Conservation (phyloP, 2,329 filamentous ascomycete genomes). For the Leptosphaerulina australis region DNA sequence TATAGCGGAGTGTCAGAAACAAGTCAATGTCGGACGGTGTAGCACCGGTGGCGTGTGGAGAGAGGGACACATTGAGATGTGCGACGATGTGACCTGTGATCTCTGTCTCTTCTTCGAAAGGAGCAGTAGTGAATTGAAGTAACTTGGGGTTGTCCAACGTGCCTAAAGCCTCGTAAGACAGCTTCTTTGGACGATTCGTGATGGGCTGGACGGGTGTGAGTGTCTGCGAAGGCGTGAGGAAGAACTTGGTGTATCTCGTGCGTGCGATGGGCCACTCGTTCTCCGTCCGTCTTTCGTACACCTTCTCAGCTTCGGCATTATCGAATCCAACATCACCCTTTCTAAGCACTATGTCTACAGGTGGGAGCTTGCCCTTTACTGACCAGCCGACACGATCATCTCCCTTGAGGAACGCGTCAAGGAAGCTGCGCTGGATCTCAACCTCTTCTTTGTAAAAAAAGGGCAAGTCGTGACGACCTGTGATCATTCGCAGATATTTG, state of each 20-base stretch:
- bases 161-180: conserved; percentile 66
- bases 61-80: conserved; percentile 66
- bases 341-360: conserved; percentile 66
- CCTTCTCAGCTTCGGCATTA: conserved; percentile 64
- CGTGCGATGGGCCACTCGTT: conserved; percentile 70
- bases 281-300: conserved; percentile 62
- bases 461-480: conserved; percentile 72
- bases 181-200: conserved; percentile 44
- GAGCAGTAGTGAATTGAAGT: conserved; percentile 63
- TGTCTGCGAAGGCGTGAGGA: conserved; percentile 58
- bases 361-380: conserved; percentile 61
- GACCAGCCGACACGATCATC: conserved; percentile 69
- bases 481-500: conserved; percentile 73
- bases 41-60: conserved; percentile 46
- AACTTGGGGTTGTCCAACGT: conserved; percentile 60
- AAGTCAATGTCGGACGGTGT: conserved; percentile 65
- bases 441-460: conserved; percentile 75
- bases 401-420: conserved; percentile 73
- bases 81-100: conserved; percentile 72
- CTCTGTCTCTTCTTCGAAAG: conserved; percentile 69
- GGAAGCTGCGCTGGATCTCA: conserved; percentile 69
- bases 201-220: conserved; percentile 48
- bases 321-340: conserved; percentile 73
- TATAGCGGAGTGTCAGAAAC: conserved; percentile 66
- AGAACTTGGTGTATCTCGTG: conserved; percentile 68